These are phyloP conservation scores for Phytopythium boreale DNA, from an alignment of 352 stramenopile genomes.

Conservation along the genomic window DNA sequence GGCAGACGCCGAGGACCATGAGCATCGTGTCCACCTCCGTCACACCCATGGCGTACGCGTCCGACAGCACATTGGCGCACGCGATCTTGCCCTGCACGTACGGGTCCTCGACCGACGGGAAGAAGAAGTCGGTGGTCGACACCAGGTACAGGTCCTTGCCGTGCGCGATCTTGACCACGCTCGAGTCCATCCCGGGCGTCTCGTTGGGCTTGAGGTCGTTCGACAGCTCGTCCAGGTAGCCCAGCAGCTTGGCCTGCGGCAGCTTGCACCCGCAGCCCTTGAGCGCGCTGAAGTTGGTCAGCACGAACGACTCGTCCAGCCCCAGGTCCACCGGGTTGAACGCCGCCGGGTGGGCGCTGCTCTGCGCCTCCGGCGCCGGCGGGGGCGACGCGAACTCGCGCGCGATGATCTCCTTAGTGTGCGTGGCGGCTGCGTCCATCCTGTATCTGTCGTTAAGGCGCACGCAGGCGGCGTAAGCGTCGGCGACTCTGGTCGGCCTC, in stretches of 20 bases:
- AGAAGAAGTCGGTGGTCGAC: conserved; percentile 96
- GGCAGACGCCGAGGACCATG: conserved; percentile 92
- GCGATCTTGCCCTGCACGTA: conserved; percentile 93
- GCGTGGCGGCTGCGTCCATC: conserved; percentile 51
- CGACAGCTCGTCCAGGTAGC: conserved; percentile 86
- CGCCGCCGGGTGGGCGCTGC: conserved; percentile 5
- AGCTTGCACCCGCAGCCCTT: conserved; percentile 97
- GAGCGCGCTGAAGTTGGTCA: conserved; percentile 85
- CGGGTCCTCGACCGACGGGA: conserved; percentile 92
- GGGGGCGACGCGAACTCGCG: conserved; percentile 42
- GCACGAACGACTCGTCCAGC: conserved; percentile 70
- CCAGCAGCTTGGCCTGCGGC: conserved; percentile 91
- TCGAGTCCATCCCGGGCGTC: conserved; percentile 89
- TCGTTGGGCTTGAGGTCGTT: conserved; percentile 92
- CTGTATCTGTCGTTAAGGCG: not conserved
- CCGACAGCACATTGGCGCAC: conserved; percentile 93
- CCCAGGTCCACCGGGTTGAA: conserved; percentile 64
- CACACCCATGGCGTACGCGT: conserved; percentile 94
- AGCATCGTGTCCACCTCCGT: conserved; percentile 94
- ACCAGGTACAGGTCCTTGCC: conserved; percentile 85
- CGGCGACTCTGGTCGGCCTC: too few species aligned
- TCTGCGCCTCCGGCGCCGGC: not conserved
- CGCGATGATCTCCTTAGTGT: conserved; percentile 58
- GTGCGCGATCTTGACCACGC: conserved; percentile 87
- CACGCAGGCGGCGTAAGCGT: too few species aligned